Evolutionary conservation across 768 basidiomycete genomes (phyloP).

Genomic region (Saitozyma sp.): DNA sequence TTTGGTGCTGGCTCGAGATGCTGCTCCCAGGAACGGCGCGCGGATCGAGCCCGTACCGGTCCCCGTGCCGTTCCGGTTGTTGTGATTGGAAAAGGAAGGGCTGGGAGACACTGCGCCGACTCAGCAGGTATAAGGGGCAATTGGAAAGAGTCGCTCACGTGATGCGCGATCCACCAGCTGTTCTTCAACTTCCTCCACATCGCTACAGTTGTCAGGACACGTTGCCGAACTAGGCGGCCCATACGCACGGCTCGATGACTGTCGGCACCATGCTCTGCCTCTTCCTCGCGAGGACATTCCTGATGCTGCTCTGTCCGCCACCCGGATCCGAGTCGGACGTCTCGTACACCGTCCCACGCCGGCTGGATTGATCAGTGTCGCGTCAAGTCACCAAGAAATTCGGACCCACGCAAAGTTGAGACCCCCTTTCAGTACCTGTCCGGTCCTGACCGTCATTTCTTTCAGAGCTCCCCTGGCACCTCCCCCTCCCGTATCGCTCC

Average conservation of each 20-base stretch:
- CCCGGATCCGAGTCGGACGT: constrained; percentile 41
- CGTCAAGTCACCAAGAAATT: no score
- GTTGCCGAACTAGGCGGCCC: background rate
- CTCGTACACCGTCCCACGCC: constrained; percentile 28
- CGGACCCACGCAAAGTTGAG: constrained; percentile 25
- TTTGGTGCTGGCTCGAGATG: constrained; percentile 18
- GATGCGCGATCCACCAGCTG: constrained; percentile 14
- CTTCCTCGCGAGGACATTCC: constrained; percentile 13
- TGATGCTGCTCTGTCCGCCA: constrained; percentile 22
- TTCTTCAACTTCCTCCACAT: constrained; percentile 38
- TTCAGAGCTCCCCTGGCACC: constrained; percentile 24
- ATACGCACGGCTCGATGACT: constrained; percentile 38
- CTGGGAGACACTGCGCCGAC: constrained; percentile 18
- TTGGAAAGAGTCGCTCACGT: constrained; percentile 5
- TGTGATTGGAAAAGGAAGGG: constrained; percentile 10
- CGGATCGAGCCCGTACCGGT: constrained; percentile 12
- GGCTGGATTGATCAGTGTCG: constrained; percentile 13
- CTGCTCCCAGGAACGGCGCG: constrained; percentile 22
- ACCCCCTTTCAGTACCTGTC: constrained; percentile 40
- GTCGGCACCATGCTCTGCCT: constrained; percentile 33
- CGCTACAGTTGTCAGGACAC: constrained; percentile 12
- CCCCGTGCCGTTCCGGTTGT: constrained; percentile 6
- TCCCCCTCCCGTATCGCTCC: constrained; percentile 15
- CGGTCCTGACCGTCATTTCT: constrained; percentile 26
- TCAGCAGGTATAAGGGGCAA: background rate